Evolutionary conservation across 805 yeast species (phyloP), one percentile per base, ranked within the genome.

Genomic region (Myxozyma melibiosi): DNA sequence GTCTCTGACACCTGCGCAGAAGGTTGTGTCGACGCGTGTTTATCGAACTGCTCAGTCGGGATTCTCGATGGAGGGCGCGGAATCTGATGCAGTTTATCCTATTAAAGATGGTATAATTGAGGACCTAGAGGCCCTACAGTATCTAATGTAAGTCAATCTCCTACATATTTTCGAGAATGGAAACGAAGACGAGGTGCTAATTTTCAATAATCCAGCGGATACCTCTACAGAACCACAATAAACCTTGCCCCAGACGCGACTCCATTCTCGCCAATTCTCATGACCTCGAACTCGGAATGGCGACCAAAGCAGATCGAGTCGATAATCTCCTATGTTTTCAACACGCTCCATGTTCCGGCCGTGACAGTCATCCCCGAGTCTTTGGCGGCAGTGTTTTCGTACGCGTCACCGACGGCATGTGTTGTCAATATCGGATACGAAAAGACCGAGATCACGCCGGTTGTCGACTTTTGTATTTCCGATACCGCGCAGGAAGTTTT

Each of bases 351-450:
- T 53, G 76, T 90, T 50, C 84, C 86, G 9, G 92, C 87, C 0
- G 82, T 91, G 61, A 78, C 89, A 44, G 70, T 90, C 5, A 68
- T 88, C 37, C 90, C 95, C 43, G 74, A 80, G 20, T 76, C 90
- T 0, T 73, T 90, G 37, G 86, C 89, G 5, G 74, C 90, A 1
- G 76, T 87, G 16, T 90, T 83, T 71, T 92, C 97, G 0, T 78
- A 85, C 69, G 73, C 69, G 22, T 73, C 83, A 9, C 79, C 84
- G 38, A 86, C 84, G 59, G 79, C 90, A 0, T 74, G 86, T 35
- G 86, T 92, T 16, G 82, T 92, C 40, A 96, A 92, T 70, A 78
- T 92, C 45, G 97, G 97, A 18, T 75, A 76, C 61, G 81, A 84
- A 24, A 81, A 85, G 64, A 82, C 90, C 2, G 96, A 90, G 68